Base-by-base conservation (phyloP, 257 asterid species). In the Solanum ossicruentum region DNA sequence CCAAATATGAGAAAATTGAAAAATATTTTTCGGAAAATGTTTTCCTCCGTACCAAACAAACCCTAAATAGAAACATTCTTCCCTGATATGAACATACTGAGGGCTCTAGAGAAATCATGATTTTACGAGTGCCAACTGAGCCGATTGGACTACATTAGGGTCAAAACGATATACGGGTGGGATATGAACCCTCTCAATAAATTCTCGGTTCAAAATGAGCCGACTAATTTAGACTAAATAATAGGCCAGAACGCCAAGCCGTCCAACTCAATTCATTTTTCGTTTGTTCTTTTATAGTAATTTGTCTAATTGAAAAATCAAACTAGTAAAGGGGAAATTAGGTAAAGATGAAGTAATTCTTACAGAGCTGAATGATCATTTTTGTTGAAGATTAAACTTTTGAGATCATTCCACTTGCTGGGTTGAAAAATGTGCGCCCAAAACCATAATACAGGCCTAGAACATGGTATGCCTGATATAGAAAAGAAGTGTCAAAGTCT, bases 371-470 rank as follows among this genome's bases (percentile, higher is more conserved):
- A 47, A 63, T 4, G 84, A 84, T 65, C 75, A 73, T 57, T 55
- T 52, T 84, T 12, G 26, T 58, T 11, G 52, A 80, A 45, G 32
- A 45, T 73, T n/a, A 65, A 66, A 32, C 52, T 61, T 54, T 43
- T 67, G 81, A 83, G 85, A 84, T 23, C 45, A 77, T 83, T 26
- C 94, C 97, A 86, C 96, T 94, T 17, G 95, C 97, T 63, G 94
- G 94, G 91, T 93, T 93, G 93, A 95, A 88, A 89, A 95, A 95
- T 87, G 98, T 95, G 45, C 97, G 95, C 39, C 96, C 86, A 66
- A 95, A 12, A 18, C 98, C 98, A 78, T 89, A 95, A 86, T 94
- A 94, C 93, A 94, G 90, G 89, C 97, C 98, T 88, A 95, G 84
- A 84, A 92, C 90, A 63, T 94, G 91, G 82, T 94, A 95, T 21